These are phyloP conservation scores for Scheffersomyces lignicola DNA, from an alignment of 1,139 yeast species.

Conservation along the genomic window DNA sequence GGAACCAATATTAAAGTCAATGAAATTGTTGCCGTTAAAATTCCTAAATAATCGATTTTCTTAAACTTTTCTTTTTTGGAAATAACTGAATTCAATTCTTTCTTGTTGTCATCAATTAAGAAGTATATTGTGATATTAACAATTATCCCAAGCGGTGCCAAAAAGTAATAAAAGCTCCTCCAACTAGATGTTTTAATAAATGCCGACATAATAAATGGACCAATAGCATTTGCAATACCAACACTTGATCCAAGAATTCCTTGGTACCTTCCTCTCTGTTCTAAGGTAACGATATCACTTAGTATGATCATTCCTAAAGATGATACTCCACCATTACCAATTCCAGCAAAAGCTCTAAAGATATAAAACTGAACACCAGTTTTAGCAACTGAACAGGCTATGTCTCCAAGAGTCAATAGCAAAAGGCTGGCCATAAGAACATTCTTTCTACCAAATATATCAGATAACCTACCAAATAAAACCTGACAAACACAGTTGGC, in stretches of 20 bases:
- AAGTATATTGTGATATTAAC: constrained; percentile 27
- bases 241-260: constrained; percentile 52
- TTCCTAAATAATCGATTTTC: constrained; percentile 51
- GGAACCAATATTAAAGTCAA: constrained; percentile 50
- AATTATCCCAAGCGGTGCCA: constrained; percentile 43
- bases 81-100: constrained; percentile 20
- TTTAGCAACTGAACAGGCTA: constrained; percentile 43
- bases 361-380: constrained; percentile 42
- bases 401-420: constrained; percentile 35
- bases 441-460: constrained; percentile 45
- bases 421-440: constrained; percentile 32
- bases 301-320: constrained; percentile 42
- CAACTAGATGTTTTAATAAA: constrained; percentile 45
- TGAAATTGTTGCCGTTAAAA: constrained; percentile 43
- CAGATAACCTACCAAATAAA: constrained; percentile 42
- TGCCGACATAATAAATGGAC: constrained; percentile 58
- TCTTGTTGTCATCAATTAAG: constrained; percentile 21
- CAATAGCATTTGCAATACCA: constrained; percentile 57
- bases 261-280: constrained; percentile 47
- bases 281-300: constrained; percentile 44
- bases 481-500: constrained; percentile 49
- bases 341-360: constrained; percentile 46
- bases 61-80: constrained; percentile 33
- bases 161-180: constrained; percentile 51
- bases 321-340: constrained; percentile 47